phyloP scores from a whole-genome alignment of 2,329 filamentous ascomycete species.

The Cercospora zeae-maydis region DNA sequence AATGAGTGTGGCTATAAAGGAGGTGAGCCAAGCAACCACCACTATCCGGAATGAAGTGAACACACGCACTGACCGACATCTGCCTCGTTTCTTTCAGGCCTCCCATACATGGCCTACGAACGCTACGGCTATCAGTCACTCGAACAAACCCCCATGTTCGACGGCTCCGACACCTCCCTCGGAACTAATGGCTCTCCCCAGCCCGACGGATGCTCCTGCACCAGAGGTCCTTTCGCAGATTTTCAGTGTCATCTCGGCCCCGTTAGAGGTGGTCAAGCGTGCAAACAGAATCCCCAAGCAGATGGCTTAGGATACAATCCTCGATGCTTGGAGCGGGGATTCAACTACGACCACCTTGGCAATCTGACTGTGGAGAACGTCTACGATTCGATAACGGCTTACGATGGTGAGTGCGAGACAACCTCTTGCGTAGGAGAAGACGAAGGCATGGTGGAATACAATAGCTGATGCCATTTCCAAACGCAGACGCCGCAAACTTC shows the following conservation, averaged over 20 bases:
- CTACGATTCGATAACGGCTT: slow-evolving; percentile 1
- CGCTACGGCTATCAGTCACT: slow-evolving; percentile 42
- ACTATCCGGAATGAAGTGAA: slow-evolving; percentile 16
- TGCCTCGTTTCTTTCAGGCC: slow-evolving; percentile 12
- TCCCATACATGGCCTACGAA: slow-evolving; percentile 53
- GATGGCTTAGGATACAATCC: slow-evolving; percentile 35
- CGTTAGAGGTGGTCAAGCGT: slow-evolving; percentile 36
- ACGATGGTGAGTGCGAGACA: neutral
- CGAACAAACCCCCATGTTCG: slow-evolving; percentile 50
- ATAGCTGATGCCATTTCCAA: too few relatives aligned
- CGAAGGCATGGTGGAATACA: too few relatives aligned
- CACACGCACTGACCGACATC: slow-evolving; percentile 23
- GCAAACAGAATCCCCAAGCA: slow-evolving; percentile 28
- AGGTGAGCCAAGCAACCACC: slow-evolving; percentile 2
- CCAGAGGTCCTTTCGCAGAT: slow-evolving; percentile 52
- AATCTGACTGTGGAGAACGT: slow-evolving; percentile 15
- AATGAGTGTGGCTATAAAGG: slow-evolving; percentile 35
- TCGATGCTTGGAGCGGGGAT: slow-evolving; percentile 35
- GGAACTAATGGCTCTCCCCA: slow-evolving; percentile 26
- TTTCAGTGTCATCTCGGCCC: slow-evolving; percentile 48
- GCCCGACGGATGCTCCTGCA: slow-evolving; percentile 51
- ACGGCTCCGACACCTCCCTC: slow-evolving; percentile 49
- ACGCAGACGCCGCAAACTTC: slow-evolving; percentile 12
- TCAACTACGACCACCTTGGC: neutral
- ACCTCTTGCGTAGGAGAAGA: neutral